Conservation (phyloP, 129 eudicot genomes). For the Flaveria ramosissima region DNA sequence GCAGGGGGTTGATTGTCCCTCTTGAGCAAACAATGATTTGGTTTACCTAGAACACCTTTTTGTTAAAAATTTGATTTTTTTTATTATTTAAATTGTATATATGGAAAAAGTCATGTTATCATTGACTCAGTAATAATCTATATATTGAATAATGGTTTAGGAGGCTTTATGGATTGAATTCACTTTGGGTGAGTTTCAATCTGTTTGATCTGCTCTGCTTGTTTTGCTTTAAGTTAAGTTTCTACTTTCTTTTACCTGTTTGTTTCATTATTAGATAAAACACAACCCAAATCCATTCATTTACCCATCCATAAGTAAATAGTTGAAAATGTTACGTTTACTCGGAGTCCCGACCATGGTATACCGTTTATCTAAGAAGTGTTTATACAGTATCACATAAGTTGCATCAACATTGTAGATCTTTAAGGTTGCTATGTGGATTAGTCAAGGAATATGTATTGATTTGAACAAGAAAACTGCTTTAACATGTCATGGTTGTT, state of each 20-base stretch:
- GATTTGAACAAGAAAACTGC: conserved; percentile 12
- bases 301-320: not conserved
- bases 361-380: not conserved
- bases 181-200: not conserved
- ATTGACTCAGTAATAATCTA: not conserved
- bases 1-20: not conserved
- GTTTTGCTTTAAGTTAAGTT: not conserved
- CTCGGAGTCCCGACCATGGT: not conserved
- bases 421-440: not conserved
- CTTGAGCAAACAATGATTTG: no score
- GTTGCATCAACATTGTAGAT: conserved; percentile 3
- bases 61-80: not conserved
- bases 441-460: conserved; percentile 5
- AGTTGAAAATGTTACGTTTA: not conserved
- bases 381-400: not conserved
- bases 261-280: not conserved
- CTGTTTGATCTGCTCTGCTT: not conserved
- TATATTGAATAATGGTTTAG: not conserved
- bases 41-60: not conserved
- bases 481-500: conserved; percentile 13
- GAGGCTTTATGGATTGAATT: not conserved
- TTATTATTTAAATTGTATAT: not conserved
- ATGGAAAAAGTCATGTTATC: not conserved
- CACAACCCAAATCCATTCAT: not conserved
- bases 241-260: not conserved